These are phyloP conservation scores for Fusarium sp. DNA, from an alignment of 2,329 filamentous ascomycete genomes.

Conservation along the genomic window DNA sequence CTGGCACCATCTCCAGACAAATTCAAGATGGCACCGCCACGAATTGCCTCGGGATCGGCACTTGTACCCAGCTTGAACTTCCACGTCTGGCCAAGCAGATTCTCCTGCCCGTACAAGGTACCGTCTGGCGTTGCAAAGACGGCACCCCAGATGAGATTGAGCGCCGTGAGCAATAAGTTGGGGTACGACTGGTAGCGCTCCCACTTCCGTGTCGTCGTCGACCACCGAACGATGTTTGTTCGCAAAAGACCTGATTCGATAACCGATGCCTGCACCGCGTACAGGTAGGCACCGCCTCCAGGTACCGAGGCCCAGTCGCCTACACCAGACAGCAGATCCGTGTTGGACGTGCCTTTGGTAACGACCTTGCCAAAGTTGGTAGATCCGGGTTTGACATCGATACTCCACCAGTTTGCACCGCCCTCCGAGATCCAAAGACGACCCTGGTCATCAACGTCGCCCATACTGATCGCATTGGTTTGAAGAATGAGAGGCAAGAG, in stretches of 20 bases:
- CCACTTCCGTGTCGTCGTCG: constrained; percentile 3
- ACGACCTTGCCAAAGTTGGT: constrained; percentile 7
- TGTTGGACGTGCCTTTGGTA: not conserved
- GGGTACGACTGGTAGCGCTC: not conserved
- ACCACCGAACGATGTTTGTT: constrained; percentile 29
- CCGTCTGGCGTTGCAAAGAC: not conserved
- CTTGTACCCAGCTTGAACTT: constrained; percentile 8
- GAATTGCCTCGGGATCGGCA: not conserved
- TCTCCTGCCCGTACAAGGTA: constrained; percentile 20
- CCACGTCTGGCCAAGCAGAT: constrained; percentile 7
- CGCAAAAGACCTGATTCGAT: not conserved
- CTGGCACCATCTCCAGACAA: constrained; percentile 28
- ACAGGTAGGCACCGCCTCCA: constrained; percentile 28
- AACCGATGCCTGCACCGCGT: constrained; percentile 15
- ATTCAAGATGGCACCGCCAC: constrained; percentile 8
- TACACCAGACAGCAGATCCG: not conserved
- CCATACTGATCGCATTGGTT: constrained; percentile 12
- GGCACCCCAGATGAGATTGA: constrained; percentile 17
- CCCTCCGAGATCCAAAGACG: constrained; percentile 19
- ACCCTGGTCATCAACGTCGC: constrained; percentile 28
- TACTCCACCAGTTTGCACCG: constrained; percentile 18
- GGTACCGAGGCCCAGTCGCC: constrained; percentile 35
- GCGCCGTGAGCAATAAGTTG: not conserved
- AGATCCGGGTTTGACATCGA: constrained; percentile 12
- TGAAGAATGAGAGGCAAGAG: not conserved